Evolutionary conservation across 2,329 filamentous ascomycete species (phyloP).

Genomic region (Colletotrichum tanaceti): DNA sequence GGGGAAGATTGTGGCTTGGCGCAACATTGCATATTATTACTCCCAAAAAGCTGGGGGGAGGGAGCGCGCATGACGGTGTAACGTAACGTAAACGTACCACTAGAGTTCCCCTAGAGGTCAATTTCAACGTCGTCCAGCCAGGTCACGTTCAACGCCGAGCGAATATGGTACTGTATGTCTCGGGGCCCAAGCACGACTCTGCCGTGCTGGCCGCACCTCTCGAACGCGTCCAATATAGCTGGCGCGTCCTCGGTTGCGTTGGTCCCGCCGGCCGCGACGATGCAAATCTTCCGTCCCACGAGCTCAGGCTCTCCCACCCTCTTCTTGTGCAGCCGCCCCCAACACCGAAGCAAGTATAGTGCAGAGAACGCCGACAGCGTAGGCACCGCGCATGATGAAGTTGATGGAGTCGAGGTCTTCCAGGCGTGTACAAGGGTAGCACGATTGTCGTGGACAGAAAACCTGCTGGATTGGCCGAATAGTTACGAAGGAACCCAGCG

Average conservation of each 20-base stretch:
- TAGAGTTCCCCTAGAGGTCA: slow-evolving; percentile 24
- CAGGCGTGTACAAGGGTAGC: not conserved
- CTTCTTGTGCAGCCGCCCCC: too few species aligned
- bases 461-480: not conserved
- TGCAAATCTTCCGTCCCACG: slow-evolving; percentile 42
- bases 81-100: too few species aligned
- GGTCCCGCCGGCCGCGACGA: slow-evolving; percentile 44
- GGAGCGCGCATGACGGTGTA: slow-evolving; percentile 6
- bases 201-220: slow-evolving; percentile 45
- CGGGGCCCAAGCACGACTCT: slow-evolving; percentile 48
- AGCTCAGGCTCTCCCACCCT: not conserved
- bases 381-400: not conserved
- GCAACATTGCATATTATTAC: not conserved
- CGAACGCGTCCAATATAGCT: slow-evolving; percentile 48
- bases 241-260: slow-evolving; percentile 48
- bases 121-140: slow-evolving; percentile 28
- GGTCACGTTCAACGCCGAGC: slow-evolving; percentile 27
- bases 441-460: not conserved
- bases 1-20: slow-evolving; percentile 3
- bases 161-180: slow-evolving; percentile 50
- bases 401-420: not conserved
- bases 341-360: not conserved
- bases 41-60: not conserved
- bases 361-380: not conserved
- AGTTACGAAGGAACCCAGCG: not conserved